Evolutionary conservation across 139 green algal species (phyloP), one percentile per base, ranked within the genome.

Genomic region (Picochlorum sp.): DNA sequence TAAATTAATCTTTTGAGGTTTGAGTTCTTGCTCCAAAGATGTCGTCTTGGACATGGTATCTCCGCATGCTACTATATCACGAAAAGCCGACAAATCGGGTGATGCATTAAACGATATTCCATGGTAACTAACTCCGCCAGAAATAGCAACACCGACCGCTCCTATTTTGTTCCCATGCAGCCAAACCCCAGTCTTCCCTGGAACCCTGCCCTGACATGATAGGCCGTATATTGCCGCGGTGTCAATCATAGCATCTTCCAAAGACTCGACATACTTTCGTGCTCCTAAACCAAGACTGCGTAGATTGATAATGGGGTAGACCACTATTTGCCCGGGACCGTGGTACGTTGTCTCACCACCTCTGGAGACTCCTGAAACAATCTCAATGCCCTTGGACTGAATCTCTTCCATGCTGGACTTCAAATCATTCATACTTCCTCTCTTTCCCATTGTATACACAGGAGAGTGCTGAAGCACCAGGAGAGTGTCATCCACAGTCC

Each of bases 341-440:
- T 97, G 91, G 74, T 78, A 96, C 0, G 91, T 97, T 2, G 85
- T 85, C 65, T 97, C 84, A 10, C 90, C 90, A 26, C 90, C 90
- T 6, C 90, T 66, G 0, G 75, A 72, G 11, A 72, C 56, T 0
- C 4, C 41, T 2, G 23, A 41, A 9, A 41, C 56, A 26, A 70
- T 56, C 44, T 76, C 62, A 44, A 62, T 49, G 3, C 71, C 58
- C 3, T 14, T 11, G 7, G n/a, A 18, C 23, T 37, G 51, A 37
- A 72, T 18, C 11, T 37, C 26, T 7, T 49, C 21, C 15, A 49
- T 28, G 13, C 70, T 63, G 0, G 59, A 68, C 1, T 56, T 73
- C 47, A 95, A 87, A 57, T 94, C 81, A 2, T 57, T 45, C 0
- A 41, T 11, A 9, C n/a, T 67, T 21, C 89, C 88, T 14, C 88